These are phyloP conservation scores for Piromyces finnis DNA, from an alignment of 192 early-diverging fungal species.

Conservation along the genomic window DNA sequence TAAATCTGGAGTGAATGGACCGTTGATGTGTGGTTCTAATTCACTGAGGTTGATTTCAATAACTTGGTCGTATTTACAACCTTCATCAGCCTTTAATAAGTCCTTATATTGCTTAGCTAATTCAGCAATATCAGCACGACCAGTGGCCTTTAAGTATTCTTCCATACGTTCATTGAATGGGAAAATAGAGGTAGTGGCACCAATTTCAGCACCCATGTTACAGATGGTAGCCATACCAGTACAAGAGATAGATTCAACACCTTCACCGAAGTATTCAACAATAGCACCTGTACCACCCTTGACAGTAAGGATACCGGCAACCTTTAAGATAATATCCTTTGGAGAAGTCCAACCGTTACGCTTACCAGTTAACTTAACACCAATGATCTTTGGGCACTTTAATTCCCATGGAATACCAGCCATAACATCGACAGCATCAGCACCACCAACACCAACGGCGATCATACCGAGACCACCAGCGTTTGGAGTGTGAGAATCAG, in stretches of 20 bases:
- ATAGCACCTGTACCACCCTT: conserved; percentile 94
- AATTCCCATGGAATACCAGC: conserved; percentile 97
- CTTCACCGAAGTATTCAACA: conserved; percentile 92
- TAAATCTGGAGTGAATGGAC: conserved; percentile 86
- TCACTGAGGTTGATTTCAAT: conserved; percentile 86
- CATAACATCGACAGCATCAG: conserved; percentile 99
- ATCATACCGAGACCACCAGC: conserved; percentile 93
- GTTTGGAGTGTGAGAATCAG: conserved; percentile 96
- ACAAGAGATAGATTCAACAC: conserved; percentile 83
- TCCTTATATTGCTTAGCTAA: conserved; percentile 64
- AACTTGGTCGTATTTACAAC: conserved; percentile 76
- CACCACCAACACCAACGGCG: conserved; percentile 93
- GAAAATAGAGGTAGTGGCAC: conserved; percentile 93
- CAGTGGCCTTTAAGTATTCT: conserved; percentile 76
- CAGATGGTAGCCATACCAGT: conserved; percentile 98
- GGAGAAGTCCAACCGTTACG: conserved; percentile 83
- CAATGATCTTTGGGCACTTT: conserved; percentile 91
- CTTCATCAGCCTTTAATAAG: conserved; percentile 76
- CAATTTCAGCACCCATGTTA: conserved; percentile 99
- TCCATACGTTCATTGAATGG: conserved; percentile 85
- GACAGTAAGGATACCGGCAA: conserved; percentile 89
- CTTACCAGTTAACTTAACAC: conserved; percentile 75
- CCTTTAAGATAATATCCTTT: conserved; percentile 81
- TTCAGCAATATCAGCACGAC: conserved; percentile 57
- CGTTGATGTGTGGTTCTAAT: conserved; percentile 93